phyloP scores from a whole-genome alignment of 2,329 filamentous ascomycete genomes.

The Claviceps pusilla region DNA sequence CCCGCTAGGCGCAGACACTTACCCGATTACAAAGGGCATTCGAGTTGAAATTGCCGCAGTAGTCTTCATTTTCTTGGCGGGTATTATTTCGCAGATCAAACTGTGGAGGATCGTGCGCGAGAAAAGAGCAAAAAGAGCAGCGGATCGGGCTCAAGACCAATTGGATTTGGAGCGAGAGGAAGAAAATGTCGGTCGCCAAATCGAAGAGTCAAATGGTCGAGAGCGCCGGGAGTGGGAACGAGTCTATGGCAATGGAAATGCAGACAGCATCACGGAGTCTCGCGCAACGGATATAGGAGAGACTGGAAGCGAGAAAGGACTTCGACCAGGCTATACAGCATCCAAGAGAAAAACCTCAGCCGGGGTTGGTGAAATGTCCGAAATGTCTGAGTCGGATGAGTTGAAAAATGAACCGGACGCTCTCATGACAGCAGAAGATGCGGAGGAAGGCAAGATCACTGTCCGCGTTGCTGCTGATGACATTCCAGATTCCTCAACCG shows the following conservation, averaged over 20 bases:
- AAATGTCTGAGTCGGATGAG: slow-evolving; percentile 25
- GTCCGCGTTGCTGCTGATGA: slow-evolving; percentile 40
- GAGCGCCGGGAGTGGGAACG: slow-evolving; percentile 63
- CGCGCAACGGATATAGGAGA: slow-evolving; percentile 38
- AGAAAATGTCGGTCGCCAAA: slow-evolving; percentile 50
- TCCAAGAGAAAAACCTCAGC: slow-evolving; percentile 22
- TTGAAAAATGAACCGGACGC: slow-evolving; percentile 18
- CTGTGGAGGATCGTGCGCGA: slow-evolving; percentile 70
- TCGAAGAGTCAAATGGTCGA: slow-evolving; percentile 45
- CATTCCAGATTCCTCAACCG: slow-evolving; percentile 13
- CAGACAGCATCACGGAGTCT: slow-evolving; percentile 19
- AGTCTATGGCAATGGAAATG: slow-evolving; percentile 49
- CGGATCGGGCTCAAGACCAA: slow-evolving; percentile 33
- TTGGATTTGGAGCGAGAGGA: slow-evolving; percentile 48
- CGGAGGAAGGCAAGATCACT: slow-evolving; percentile 32
- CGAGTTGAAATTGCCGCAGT: slow-evolving; percentile 69
- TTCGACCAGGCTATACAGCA: slow-evolving; percentile 19
- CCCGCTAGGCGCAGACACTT: slow-evolving; percentile 59
- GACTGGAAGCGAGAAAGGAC: slow-evolving; percentile 30
- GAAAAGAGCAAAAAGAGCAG: slow-evolving; percentile 37
- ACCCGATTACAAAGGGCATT: slow-evolving; percentile 76
- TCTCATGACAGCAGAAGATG: slow-evolving; percentile 27
- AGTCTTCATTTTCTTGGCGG: slow-evolving; percentile 57
- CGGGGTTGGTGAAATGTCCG: slow-evolving; percentile 40
- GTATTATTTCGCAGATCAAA: slow-evolving; percentile 70